Conservation (phyloP, 2,329 filamentous ascomycete genomes). For the Cercospora citrullina region DNA sequence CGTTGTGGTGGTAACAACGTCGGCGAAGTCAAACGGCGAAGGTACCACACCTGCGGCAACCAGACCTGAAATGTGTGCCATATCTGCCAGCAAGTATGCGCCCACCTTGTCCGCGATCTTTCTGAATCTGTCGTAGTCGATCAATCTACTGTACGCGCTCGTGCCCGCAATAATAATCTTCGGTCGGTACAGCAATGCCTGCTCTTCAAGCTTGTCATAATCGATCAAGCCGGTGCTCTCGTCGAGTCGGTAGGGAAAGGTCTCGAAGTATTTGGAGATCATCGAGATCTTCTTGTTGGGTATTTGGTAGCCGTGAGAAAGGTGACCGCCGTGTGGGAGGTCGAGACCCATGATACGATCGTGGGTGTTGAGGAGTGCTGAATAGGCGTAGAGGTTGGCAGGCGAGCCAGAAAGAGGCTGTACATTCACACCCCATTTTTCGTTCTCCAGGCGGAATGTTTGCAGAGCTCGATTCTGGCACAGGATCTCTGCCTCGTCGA, state of each 20-base stretch:
- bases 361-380: conserved; percentile 93
- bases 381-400: conserved; percentile 97
- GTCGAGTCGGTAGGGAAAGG: conserved; percentile 88
- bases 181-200: conserved; percentile 84
- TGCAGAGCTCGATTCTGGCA: conserved; percentile 93
- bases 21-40: conserved; percentile 82
- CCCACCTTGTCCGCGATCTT: conserved; percentile 87
- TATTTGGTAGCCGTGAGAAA: conserved; percentile 97
- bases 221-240: conserved; percentile 91
- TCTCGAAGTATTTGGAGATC: conserved; percentile 98
- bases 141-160: conserved; percentile 91
- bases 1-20: conserved; percentile 95
- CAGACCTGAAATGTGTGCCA: conserved; percentile 95
- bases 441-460: conserved; percentile 80
- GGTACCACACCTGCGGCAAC: conserved; percentile 90
- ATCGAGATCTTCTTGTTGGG: conserved; percentile 97
- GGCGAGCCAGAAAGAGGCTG: conserved; percentile 76
- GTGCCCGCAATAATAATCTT: conserved; percentile 95
- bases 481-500: conserved; percentile 90
- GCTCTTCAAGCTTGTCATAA: conserved; percentile 86
- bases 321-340: conserved; percentile 88
- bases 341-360: conserved; percentile 97
- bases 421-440: conserved; percentile 98
- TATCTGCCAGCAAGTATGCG: conserved; percentile 84
- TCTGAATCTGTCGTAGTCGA: conserved; percentile 92